phyloP scores from a whole-genome alignment of 2,329 filamentous ascomycete species.

The Thelonectria blattea region DNA sequence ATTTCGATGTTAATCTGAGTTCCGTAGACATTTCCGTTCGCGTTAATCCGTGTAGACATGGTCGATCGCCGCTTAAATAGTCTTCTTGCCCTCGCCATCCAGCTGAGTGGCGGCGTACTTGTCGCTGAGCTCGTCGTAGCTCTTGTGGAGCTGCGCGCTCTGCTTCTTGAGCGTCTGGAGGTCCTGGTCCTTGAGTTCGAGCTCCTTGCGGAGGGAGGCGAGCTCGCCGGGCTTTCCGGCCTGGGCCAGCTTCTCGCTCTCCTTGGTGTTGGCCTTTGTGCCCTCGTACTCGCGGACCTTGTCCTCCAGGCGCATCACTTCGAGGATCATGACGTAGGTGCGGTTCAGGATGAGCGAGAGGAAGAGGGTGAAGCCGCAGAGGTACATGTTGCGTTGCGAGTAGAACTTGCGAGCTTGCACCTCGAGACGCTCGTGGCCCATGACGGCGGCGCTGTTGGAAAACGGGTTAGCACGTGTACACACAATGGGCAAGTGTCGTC shows the following conservation, averaged over 20 bases:
- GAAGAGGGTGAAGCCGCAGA: slow-evolving; percentile 99
- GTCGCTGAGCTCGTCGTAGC: slow-evolving; percentile 87
- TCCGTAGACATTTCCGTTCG: not conserved
- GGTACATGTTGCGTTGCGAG: slow-evolving; percentile 99
- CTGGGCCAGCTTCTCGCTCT: slow-evolving; percentile 73
- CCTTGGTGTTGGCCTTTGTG: slow-evolving; percentile 62
- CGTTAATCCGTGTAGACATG: not conserved
- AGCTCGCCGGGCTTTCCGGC: slow-evolving; percentile 80
- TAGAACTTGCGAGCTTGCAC: slow-evolving; percentile 99
- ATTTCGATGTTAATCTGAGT: not conserved
- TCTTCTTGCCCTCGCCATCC: slow-evolving; percentile 63
- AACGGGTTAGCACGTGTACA: slow-evolving; percentile 27
- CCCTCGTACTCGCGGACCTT: slow-evolving; percentile 82
- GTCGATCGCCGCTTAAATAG: slow-evolving; percentile 47
- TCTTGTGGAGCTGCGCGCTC: slow-evolving; percentile 78
- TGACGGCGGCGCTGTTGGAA: slow-evolving; percentile 64
- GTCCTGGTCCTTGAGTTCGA: slow-evolving; percentile 81
- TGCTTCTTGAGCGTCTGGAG: slow-evolving; percentile 93
- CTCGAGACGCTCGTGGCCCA: slow-evolving; percentile 95
- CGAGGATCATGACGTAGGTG: slow-evolving; percentile 96
- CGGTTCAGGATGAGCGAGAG: slow-evolving; percentile 98
- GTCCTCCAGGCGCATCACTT: slow-evolving; percentile 89
- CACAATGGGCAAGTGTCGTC: not conserved
- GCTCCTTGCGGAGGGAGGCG: slow-evolving; percentile 69
- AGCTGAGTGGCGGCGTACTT: slow-evolving; percentile 69